Percentiles rank a stretch among this genome's conserved stretches.
Conservation (phyloP, 371 early-diverging fungal species). For the Catenaria anguillulae region DNA sequence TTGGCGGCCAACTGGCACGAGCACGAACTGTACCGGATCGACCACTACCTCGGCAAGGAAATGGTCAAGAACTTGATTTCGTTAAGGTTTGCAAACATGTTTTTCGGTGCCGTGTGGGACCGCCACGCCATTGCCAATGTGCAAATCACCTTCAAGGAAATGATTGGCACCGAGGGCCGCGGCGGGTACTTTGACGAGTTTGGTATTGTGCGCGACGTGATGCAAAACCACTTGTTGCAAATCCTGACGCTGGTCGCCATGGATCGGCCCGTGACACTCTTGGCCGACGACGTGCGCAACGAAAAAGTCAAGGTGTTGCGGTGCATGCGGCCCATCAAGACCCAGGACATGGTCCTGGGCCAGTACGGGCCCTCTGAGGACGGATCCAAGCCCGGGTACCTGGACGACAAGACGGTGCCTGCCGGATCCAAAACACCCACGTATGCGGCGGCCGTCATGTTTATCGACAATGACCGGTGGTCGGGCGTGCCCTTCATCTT, state of each 20-base stretch:
- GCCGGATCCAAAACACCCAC: constrained; percentile 75
- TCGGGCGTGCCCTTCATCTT: constrained; percentile 90
- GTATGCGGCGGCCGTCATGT: constrained; percentile 72
- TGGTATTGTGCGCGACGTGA: constrained; percentile 98
- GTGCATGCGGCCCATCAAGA: constrained; percentile 55
- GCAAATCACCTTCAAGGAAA: constrained; percentile 98
- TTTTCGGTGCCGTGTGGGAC: constrained; percentile 87
- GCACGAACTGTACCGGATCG: constrained; percentile 91
- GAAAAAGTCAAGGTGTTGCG: constrained; percentile 82
- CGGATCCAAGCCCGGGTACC: constrained; percentile 67
- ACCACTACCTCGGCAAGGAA: constrained; percentile 97
- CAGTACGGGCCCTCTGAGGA: constrained; percentile 63
- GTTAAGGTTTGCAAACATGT: constrained; percentile 83
- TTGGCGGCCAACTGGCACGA: constrained; percentile 63
- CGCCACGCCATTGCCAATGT: constrained; percentile 77
- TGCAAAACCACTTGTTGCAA: constrained; percentile 85
- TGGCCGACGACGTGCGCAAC: constrained; percentile 79
- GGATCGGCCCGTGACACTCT: constrained; percentile 74
- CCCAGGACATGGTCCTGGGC: constrained; percentile 70
- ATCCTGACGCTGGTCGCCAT: constrained; percentile 82
- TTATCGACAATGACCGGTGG: constrained; percentile 91
- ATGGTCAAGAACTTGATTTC: constrained; percentile 97
- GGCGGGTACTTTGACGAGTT: constrained; percentile 99
- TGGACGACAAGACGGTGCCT: constrained; percentile 81
- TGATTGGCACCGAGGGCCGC: constrained; percentile 94